Evolutionary conservation across 805 yeast genomes (phyloP).

Genomic region (Wickerhamiella vanderwaltii): DNA sequence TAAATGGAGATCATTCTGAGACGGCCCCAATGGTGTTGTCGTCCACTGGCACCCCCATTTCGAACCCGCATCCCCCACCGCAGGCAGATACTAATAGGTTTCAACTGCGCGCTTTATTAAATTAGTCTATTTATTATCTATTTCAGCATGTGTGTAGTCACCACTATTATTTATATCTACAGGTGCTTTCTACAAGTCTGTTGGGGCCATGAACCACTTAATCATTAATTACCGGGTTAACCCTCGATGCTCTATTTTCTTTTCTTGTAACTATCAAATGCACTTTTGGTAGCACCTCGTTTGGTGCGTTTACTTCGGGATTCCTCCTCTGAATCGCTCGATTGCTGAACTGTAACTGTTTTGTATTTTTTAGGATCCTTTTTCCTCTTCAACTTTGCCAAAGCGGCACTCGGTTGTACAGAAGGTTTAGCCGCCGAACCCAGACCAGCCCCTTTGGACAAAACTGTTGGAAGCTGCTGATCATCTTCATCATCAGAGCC

Average conservation of each 20-base stretch:
- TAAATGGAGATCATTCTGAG: neutral
- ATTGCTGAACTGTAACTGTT: neutral
- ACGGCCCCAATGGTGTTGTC: conserved; percentile 1
- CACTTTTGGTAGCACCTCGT: conserved; percentile 2
- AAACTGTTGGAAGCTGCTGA: neutral
- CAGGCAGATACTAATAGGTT: neutral
- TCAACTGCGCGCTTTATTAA: conserved; percentile 5
- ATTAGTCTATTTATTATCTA: neutral
- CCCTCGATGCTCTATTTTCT: neutral
- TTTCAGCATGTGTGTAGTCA: no score
- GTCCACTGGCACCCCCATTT: no score
- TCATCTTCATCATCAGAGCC: conserved; percentile 5
- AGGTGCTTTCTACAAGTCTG: no score
- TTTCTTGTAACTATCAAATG: conserved; percentile 7
- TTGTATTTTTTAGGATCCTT: neutral
- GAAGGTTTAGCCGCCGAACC: neutral
- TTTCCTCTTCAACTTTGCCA: conserved; percentile 5
- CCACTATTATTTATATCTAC: no score
- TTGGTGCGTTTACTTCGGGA: conserved; percentile 2
- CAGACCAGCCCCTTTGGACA: neutral
- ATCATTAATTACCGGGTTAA: no score
- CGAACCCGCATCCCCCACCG: neutral
- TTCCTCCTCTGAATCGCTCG: conserved; percentile 6
- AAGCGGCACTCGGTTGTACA: conserved; percentile 1
- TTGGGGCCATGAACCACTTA: no score